phyloP scores from a whole-genome alignment of 179 eudicot species.

The Actinidia chinensis region DNA sequence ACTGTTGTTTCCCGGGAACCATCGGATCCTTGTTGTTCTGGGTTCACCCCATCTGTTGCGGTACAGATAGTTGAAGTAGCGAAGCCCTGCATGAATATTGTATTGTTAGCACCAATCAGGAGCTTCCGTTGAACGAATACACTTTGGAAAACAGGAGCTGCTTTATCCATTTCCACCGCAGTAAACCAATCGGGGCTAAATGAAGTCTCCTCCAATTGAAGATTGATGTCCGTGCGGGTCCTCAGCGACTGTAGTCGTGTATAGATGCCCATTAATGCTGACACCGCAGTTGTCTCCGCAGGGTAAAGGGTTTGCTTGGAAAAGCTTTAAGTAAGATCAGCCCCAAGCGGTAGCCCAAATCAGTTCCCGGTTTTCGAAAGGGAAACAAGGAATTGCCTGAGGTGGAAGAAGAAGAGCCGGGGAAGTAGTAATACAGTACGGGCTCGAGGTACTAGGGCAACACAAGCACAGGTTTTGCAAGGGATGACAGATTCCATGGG shows the following conservation, averaged over 20 bases:
- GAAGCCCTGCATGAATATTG: slow-evolving; percentile 57
- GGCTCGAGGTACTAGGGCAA: slow-evolving; percentile 53
- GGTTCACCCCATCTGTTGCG: slow-evolving; percentile 45
- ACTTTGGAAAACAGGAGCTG: slow-evolving; percentile 69
- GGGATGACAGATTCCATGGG: slow-evolving; percentile 86
- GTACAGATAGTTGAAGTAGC: slow-evolving; percentile 65
- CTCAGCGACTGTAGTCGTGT: slow-evolving; percentile 73
- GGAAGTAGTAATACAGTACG: slow-evolving; percentile 60
- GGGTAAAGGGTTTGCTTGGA: slow-evolving; percentile 66
- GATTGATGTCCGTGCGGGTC: slow-evolving; percentile 79
- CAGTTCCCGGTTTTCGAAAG: slow-evolving; percentile 82
- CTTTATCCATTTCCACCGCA: slow-evolving; percentile 62
- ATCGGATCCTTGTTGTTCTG: slow-evolving; percentile 42
- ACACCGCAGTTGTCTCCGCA: slow-evolving; percentile 95
- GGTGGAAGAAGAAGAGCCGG: slow-evolving; percentile 89
- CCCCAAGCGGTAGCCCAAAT: slow-evolving; percentile 63
- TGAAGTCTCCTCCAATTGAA: slow-evolving; percentile 71
- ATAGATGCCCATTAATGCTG: slow-evolving; percentile 86
- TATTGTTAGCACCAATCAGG: slow-evolving; percentile 37
- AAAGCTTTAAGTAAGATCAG: slow-evolving; percentile 63
- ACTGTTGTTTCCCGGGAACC: slow-evolving; percentile 73
- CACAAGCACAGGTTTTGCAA: slow-evolving; percentile 93
- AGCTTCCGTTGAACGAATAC: slow-evolving; percentile 81
- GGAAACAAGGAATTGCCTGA: slow-evolving; percentile 84
- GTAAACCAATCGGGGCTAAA: slow-evolving; percentile 88